Evolutionary conservation across 768 basidiomycete genomes (phyloP), one percentile per base, ranked within the genome.

Genomic region (Boletus reticuloceps): DNA sequence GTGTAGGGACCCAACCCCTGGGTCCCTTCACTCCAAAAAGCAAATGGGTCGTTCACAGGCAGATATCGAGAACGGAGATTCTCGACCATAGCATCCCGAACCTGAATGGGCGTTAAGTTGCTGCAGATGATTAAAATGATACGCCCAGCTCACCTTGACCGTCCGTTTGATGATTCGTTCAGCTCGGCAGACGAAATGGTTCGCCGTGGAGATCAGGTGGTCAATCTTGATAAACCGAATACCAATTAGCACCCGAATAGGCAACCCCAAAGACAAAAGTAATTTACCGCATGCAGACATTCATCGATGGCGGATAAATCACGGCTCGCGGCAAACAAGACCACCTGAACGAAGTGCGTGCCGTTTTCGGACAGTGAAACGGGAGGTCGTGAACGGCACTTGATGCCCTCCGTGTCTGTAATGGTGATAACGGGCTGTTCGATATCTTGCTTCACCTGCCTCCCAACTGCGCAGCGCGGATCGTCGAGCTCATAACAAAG

Each of bases 251-350:
- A 50, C 47, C 57, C 16, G 19, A 54, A 53, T 43, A 45, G 53
- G 48, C 25, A 48, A 60, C 14, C 12, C 25, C 42, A 59, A 56
- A 56, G 56, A 47, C 9, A 44, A n/a, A n/a, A 52, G 68, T 55
- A 29, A 70, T 77, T 69, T 68, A 88, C 87, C 54, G 77, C 73
- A 51, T 75, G 71, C 59, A 88, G 71, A 52, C 75, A 79, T 42
- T 81, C 79, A 36, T 79, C 76, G 47, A 89, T 82, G 34, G 72
- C 72, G 11, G 74, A 73, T 34, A 91, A 69, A 63, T 89, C 88
- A 36, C 79, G 79, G 43, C 75, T 74, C 2, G 80, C 82, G 8
- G 79, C 77, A 36, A 75, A 77, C 16, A 89, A 69, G 12, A 83
- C 76, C 32, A 77, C 67, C 42, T 80, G 75, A 10, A 77, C 75